phyloP scores from a whole-genome alignment of 2,329 filamentous ascomycete genomes.

The Colletotrichum sp. region DNA sequence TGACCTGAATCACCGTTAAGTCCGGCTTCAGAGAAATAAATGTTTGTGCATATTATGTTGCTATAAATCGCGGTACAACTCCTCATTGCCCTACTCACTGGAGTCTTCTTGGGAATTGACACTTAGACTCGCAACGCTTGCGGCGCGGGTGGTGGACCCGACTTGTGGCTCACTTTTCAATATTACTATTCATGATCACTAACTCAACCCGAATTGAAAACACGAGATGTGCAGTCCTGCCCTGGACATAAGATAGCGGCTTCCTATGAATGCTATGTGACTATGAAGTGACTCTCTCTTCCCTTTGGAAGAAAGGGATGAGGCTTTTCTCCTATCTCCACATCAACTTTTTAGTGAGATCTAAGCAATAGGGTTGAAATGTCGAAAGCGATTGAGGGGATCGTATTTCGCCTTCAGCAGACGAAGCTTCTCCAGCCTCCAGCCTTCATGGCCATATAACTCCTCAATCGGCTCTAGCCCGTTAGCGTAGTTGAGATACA shows the following conservation, averaged over 20 bases:
- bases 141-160: background rate
- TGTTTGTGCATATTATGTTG: background rate
- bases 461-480: slow-evolving; percentile 25
- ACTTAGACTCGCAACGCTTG: background rate
- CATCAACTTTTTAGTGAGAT: background rate
- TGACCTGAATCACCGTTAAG: background rate
- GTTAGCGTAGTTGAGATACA: slow-evolving; percentile 30
- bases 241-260: no score
- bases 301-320: background rate
- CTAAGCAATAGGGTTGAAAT: background rate
- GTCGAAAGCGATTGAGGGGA: background rate
- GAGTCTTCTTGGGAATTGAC: background rate
- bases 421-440: background rate
- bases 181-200: background rate
- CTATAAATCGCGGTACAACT: background rate
- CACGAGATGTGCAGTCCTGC: background rate
- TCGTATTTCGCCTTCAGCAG: background rate
- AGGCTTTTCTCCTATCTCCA: background rate
- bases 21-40: background rate
- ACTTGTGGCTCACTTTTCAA: background rate
- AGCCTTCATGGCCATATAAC: slow-evolving; percentile 23
- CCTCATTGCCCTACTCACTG: background rate
- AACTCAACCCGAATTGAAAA: background rate
- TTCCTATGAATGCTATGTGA: background rate
- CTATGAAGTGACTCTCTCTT: background rate